phyloP scores from a whole-genome alignment of 306 rosid species.

The Vigna nakashimae region DNA sequence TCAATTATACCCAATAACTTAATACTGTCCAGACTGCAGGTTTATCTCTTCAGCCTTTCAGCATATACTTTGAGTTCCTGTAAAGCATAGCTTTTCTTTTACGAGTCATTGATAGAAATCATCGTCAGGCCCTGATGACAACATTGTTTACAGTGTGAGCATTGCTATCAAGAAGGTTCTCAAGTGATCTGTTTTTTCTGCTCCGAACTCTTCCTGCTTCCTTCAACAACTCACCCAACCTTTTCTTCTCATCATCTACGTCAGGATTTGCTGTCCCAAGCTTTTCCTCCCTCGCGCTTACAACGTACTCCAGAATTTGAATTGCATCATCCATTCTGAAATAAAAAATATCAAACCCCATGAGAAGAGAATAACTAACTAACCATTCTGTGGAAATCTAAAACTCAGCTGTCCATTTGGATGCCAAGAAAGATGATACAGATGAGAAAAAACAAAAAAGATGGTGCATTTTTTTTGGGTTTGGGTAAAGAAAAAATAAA shows the following conservation, averaged over 20 bases:
- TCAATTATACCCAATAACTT: conserved; percentile 37
- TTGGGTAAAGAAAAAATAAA: neutral
- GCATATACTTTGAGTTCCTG: conserved; percentile 35
- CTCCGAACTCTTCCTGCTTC: conserved; percentile 88
- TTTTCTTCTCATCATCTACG: conserved; percentile 87
- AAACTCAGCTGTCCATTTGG: neutral
- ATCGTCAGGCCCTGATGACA: conserved; percentile 49
- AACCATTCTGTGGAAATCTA: conserved; percentile 11
- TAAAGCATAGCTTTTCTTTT: conserved; percentile 21
- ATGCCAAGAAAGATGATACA: neutral
- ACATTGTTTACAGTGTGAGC: conserved; percentile 51
- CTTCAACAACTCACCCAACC: conserved; percentile 84
- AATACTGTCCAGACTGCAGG: conserved; percentile 21
- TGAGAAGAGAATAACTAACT: conserved; percentile 5
- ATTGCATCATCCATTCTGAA: conserved; percentile 94
- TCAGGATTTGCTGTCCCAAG: conserved; percentile 99
- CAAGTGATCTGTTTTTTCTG: conserved; percentile 79
- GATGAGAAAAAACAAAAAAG: neutral
- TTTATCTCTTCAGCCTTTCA: conserved; percentile 2
- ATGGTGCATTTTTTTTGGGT: neutral
- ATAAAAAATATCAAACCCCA: conserved; percentile 17
- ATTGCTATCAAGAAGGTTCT: conserved; percentile 80
- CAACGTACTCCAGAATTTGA: conserved; percentile 80
- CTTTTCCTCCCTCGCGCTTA: conserved; percentile 87
- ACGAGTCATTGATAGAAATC: conserved; percentile 26